These are phyloP conservation scores for Cystobasidiopsis lactophilus DNA, from an alignment of 768 basidiomycete species.

Conservation along the genomic window DNA sequence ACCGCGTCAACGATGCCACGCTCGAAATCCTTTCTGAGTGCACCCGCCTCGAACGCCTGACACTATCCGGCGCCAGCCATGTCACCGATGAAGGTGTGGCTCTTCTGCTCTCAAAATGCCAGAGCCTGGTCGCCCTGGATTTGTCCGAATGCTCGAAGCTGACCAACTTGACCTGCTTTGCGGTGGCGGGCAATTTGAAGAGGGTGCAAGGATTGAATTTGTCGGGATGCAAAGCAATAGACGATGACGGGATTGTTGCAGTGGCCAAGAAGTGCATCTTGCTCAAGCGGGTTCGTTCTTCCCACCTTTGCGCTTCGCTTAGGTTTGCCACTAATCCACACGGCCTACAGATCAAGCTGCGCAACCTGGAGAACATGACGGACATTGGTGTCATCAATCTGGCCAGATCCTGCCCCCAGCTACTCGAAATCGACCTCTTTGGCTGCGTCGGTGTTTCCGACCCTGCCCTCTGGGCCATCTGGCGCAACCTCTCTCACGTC, in stretches of 20 bases:
- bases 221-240: constrained; percentile 54
- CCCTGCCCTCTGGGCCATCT: constrained; percentile 54
- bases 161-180: constrained; percentile 51
- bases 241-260: constrained; percentile 52
- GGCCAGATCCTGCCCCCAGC: constrained; percentile 52
- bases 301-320: background rate
- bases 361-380: constrained; percentile 49
- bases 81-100: constrained; percentile 55
- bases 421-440: constrained; percentile 86
- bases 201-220: constrained; percentile 83
- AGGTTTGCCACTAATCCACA: background rate
- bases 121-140: constrained; percentile 73
- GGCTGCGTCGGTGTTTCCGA: constrained; percentile 60
- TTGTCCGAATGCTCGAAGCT: constrained; percentile 62
- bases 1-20: constrained; percentile 48
- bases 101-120: constrained; percentile 46
- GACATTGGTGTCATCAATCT: constrained; percentile 54
- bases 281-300: constrained; percentile 40
- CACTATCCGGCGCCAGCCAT: constrained; percentile 60
- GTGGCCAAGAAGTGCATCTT: constrained; percentile 52
- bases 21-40: constrained; percentile 46
- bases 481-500: constrained; percentile 57
- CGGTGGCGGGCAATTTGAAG: constrained; percentile 51
- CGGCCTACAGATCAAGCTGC: constrained; percentile 48
- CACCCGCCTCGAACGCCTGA: constrained; percentile 67